Percentiles rank a stretch among this genome's conserved stretches.
Conservation (phyloP, 1,139 yeast genomes). For the Meyerozyma carpophila region DNA sequence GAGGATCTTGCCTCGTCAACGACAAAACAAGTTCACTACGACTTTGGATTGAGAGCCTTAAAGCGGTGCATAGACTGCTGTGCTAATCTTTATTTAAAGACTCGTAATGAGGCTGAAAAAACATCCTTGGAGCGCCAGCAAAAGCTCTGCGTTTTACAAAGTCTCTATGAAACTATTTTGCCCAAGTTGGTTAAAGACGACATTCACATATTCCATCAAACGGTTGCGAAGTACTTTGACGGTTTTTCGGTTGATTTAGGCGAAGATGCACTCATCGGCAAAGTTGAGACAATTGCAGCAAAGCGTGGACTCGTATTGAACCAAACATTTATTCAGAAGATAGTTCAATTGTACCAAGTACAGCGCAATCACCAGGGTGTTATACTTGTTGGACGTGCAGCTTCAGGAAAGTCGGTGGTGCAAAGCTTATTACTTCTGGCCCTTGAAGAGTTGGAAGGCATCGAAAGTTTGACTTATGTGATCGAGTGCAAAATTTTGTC, state of each 20-base stretch:
- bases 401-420: constrained; percentile 65
- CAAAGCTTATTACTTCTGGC: constrained; percentile 48
- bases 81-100: constrained; percentile 25
- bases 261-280: constrained; percentile 14
- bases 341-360: constrained; percentile 57
- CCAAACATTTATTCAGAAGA: constrained; percentile 49
- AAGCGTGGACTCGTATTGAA: constrained; percentile 20
- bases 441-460: constrained; percentile 27
- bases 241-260: constrained; percentile 9
- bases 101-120: background rate
- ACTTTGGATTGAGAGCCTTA: constrained; percentile 81
- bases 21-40: constrained; percentile 70
- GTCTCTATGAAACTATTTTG: constrained; percentile 54
- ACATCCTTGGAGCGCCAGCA: constrained; percentile 2
- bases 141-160: constrained; percentile 35
- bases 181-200: constrained; percentile 64
- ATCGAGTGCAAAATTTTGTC: constrained; percentile 74
- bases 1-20: constrained; percentile 28
- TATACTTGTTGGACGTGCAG: constrained; percentile 75
- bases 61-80: constrained; percentile 61
- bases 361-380: constrained; percentile 72
- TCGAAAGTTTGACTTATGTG: constrained; percentile 36
- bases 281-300: constrained; percentile 9
- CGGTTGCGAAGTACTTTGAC: constrained; percentile 24
- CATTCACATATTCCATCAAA: constrained; percentile 26